phyloP scores from a whole-genome alignment of 2,329 filamentous ascomycete genomes.

The Ascochyta rabiei region DNA sequence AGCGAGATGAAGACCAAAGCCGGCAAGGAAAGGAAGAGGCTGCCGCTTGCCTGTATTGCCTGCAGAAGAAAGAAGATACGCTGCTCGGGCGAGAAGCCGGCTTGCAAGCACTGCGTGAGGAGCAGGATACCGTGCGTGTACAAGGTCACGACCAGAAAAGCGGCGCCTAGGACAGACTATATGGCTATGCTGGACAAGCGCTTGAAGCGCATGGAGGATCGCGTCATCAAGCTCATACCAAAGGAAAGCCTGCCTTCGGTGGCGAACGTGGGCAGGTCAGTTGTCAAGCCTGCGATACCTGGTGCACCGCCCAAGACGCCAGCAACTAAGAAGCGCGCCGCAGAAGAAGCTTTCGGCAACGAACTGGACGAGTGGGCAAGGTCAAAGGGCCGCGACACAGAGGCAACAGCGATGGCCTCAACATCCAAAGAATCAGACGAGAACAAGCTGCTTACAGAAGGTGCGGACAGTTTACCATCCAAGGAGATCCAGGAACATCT shows the following conservation, averaged over 20 bases:
- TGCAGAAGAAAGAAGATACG: slow-evolving; percentile 97
- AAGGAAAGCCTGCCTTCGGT: slow-evolving; percentile 78
- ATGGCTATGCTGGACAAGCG: slow-evolving; percentile 99
- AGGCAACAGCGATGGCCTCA: slow-evolving; percentile 57
- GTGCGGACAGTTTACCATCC: slow-evolving; percentile 78
- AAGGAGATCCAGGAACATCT: slow-evolving; percentile 92
- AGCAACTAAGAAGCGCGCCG: slow-evolving; percentile 75
- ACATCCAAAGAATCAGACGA: slow-evolving; percentile 67
- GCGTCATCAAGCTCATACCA: slow-evolving; percentile 93
- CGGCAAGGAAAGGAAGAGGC: slow-evolving; percentile 90
- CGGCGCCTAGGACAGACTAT: slow-evolving; percentile 92
- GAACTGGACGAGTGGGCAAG: slow-evolving; percentile 84
- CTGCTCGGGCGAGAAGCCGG: slow-evolving; percentile 95
- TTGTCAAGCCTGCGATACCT: slow-evolving; percentile 79
- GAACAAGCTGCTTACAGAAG: slow-evolving; percentile 78
- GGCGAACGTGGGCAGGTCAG: slow-evolving; percentile 73
- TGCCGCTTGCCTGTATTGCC: slow-evolving; percentile 93
- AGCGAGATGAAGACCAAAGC: slow-evolving; percentile 67
- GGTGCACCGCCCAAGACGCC: slow-evolving; percentile 62
- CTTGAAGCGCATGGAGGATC: slow-evolving; percentile 95
- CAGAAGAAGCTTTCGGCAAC: slow-evolving; percentile 84
- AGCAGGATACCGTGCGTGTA: slow-evolving; percentile 96
- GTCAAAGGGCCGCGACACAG: slow-evolving; percentile 57
- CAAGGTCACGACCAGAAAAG: slow-evolving; percentile 93
- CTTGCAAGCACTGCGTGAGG: slow-evolving; percentile 93